A percentile compares a stretch with the other conserved stretches of the same genome.
These are phyloP conservation scores for Rhexocercosporidium sp. DNA, from an alignment of 2,329 filamentous ascomycete species.

Conservation along the genomic window DNA sequence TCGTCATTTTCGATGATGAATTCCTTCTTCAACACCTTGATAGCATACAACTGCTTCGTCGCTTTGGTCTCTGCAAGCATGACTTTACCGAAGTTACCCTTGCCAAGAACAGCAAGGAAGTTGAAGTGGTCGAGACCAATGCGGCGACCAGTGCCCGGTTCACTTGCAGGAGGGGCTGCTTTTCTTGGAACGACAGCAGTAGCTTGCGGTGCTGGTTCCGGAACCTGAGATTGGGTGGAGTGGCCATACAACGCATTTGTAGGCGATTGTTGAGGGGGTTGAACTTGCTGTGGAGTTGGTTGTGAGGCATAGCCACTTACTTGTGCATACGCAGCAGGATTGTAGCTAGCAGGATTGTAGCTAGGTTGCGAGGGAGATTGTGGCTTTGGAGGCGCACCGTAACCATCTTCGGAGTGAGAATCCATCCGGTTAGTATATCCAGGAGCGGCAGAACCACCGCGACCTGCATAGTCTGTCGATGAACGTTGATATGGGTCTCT, in stretches of 20 bases:
- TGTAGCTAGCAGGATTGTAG: conserved; percentile 82
- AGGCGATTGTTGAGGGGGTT: conserved; percentile 39
- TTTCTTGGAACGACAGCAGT: conserved; percentile 51
- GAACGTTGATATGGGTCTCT: conserved; percentile 37
- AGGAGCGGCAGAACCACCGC: conserved; percentile 23
- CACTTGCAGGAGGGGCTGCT: conserved; percentile 71
- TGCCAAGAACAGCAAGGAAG: conserved; percentile 95
- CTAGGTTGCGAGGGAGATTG: conserved; percentile 59
- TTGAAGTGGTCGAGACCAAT: conserved; percentile 99
- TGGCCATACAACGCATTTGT: conserved; percentile 25
- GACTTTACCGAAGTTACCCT: conserved; percentile 99
- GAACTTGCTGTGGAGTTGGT: conserved; percentile 35
- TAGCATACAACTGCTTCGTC: conserved; percentile 90
- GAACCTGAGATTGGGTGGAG: conserved; percentile 32
- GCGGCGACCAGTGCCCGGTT: conserved; percentile 76
- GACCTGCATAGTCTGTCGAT: conserved; percentile 40
- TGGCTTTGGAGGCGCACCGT: conserved; percentile 41
- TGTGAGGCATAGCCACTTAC: conserved; percentile 58
- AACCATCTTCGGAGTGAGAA: conserved; percentile 35
- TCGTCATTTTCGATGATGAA: conserved; percentile 99
- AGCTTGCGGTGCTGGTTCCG: conserved; percentile 39
- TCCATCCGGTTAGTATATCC: conserved; percentile 34
- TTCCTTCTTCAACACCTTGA: conserved; percentile 99
- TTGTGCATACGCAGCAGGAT: conserved; percentile 77
- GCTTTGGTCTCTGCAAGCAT: conserved; percentile 98